A percentile compares a stretch with the other conserved stretches of the same genome.
phyloP scores from a whole-genome alignment of 352 stramenopile species.

The Globisporangium megalacanthum region DNA sequence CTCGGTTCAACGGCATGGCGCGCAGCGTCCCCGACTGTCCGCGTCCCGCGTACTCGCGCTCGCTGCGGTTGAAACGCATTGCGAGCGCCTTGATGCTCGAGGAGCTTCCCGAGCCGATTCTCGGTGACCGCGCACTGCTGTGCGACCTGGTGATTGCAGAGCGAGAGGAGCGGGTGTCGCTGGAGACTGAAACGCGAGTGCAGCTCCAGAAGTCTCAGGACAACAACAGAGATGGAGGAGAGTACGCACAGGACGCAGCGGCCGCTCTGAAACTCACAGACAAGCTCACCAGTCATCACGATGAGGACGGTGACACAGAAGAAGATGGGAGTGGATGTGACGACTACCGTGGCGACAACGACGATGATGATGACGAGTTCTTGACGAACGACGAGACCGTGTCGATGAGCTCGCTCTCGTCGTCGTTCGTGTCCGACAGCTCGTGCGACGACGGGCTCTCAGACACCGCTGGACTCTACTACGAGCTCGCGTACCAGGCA shows the following conservation, averaged over 20 bases:
- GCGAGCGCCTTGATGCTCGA: neutral
- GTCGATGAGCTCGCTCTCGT: constrained; percentile 15
- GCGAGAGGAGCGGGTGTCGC: neutral
- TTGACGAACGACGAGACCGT: constrained; percentile 15
- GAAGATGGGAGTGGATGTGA: neutral
- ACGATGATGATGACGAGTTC: constrained; percentile 3
- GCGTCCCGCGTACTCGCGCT: constrained; percentile 6
- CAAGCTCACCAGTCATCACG: neutral
- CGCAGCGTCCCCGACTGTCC: constrained; percentile 11
- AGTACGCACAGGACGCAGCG: neutral
- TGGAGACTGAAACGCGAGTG: neutral
- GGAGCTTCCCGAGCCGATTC: neutral
- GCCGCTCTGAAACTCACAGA: neutral
- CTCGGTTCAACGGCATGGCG: constrained; percentile 10
- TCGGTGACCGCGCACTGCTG: neutral
- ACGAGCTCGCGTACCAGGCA: constrained; percentile 8
- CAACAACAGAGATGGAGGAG: too few relatives aligned
- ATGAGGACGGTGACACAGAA: neutral
- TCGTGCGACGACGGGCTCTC: constrained; percentile 11
- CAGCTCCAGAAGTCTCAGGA: too few relatives aligned
- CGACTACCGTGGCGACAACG: neutral
- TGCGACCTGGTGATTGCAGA: neutral
- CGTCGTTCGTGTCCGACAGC: constrained; percentile 11
- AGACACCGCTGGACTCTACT: constrained; percentile 11
- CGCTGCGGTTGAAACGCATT: neutral